Evolutionary conservation across 176 grass and related monocot species (phyloP), one percentile per base, ranked within the genome.

Genomic region (Stipa capillata): DNA sequence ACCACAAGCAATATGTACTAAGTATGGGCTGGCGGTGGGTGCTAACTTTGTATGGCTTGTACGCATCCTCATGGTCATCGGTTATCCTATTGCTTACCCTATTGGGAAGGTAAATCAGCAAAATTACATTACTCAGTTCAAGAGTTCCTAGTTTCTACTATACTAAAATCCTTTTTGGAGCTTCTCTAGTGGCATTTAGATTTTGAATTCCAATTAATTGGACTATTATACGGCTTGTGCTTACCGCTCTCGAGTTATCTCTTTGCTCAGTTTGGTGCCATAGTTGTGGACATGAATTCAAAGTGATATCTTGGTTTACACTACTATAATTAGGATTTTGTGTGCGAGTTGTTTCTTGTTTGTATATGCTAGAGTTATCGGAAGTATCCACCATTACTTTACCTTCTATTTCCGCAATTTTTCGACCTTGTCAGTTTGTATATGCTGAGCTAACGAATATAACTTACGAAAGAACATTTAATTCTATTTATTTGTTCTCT

Each of bases 1-100:
- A 87, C 97, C 97, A 73, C 97, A 99, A 93, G 97, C 97, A 65
- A 99, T 99, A 71, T 99, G 97, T 80, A 93, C 97, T 18, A 91
- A 92, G 88, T 99, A 99, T 79, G 97, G 97, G 53, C 76, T 99
- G 61, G 92, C 88, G n/a, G 97, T 99, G 24, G 97, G 97, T 83
- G 88, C 97, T 87, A 99, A 87, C 83, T 89, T 99, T 72, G 92
- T 93, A 36, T 99, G 97, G 92, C 90, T 95, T 62, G 97, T 99
- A 28, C 90, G 88, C 53, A 93, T 96, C 86, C 67, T 99, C 65
- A 99, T 99, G 97, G 10, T 95, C 29, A 44, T 99, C 1, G 93
- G 90, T 65, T 99, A 88, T 86, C 97, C 97, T 79, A 87, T 99
- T 76, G 53, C 97, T 87, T 99, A 94, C 82, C 97, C 97, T 53